Percentiles rank a stretch among this genome's conserved stretches.
These are phyloP conservation scores for Rusavskia elegans DNA, from an alignment of 495 filamentous ascomycete species.

Conservation along the genomic window DNA sequence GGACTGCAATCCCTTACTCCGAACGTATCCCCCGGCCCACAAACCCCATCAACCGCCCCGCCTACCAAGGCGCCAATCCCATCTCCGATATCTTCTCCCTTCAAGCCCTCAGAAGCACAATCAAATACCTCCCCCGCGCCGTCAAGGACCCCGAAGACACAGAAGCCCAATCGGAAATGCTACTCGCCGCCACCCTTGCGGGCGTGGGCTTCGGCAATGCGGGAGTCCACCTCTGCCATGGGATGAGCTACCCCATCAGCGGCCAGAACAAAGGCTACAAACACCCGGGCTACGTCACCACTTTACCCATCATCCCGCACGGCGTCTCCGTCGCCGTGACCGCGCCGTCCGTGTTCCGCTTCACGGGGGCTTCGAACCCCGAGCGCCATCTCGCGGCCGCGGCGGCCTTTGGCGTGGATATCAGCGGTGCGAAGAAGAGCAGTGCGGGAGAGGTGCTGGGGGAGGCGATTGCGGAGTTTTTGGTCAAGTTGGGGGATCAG, in stretches of 20 bases:
- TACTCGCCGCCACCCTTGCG: conserved; percentile 83
- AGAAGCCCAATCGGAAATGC: conserved; percentile 87
- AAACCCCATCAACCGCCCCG: conserved; percentile 81
- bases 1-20: conserved; percentile 90
- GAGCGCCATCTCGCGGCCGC: conserved; percentile 81
- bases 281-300: conserved; percentile 67
- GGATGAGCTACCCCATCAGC: conserved; percentile 92
- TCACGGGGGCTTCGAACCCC: conserved; percentile 80
- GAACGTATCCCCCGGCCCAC: conserved; percentile 67
- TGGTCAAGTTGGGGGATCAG: conserved; percentile 74
- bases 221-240: conserved; percentile 92
- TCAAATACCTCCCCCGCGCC: conserved; percentile 81
- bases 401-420: conserved; percentile 80
- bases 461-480: conserved; percentile 65
- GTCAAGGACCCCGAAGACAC: conserved; percentile 74
- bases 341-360: conserved; percentile 84
- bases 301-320: conserved; percentile 74
- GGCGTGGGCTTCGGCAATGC: conserved; percentile 97
- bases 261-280: conserved; percentile 83
- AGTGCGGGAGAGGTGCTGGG: conserved; percentile 74
- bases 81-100: conserved; percentile 94
- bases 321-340: conserved; percentile 92
- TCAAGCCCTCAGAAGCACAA: conserved; percentile 58
- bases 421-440: conserved; percentile 68
- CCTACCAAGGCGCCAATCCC: conserved; percentile 94